Conservation (phyloP, 371 early-diverging fungal genomes). For the Agmasoma carcini region DNA sequence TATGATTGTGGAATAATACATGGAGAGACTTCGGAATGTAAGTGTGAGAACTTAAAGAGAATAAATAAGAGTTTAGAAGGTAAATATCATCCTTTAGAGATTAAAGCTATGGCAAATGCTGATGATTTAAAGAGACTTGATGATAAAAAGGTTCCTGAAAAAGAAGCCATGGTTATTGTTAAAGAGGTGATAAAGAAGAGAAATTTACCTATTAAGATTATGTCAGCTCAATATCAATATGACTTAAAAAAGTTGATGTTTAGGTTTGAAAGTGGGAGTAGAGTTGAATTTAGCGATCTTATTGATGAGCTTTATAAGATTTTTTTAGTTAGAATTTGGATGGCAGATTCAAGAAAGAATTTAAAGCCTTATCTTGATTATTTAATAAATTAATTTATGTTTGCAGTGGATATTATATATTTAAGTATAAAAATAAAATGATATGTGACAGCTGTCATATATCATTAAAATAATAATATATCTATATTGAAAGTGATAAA, state of each 20-base stretch:
- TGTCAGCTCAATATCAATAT: slow-evolving; percentile 54
- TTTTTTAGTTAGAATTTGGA: slow-evolving; percentile 96
- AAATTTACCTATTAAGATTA: slow-evolving; percentile 47
- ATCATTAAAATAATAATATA: not conserved
- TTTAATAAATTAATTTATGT: too few relatives aligned
- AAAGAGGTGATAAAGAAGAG: slow-evolving; percentile 26
- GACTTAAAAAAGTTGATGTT: slow-evolving; percentile 54
- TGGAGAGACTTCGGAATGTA: slow-evolving; percentile 18
- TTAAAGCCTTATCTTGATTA: too few relatives aligned
- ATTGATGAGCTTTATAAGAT: slow-evolving; percentile 89
- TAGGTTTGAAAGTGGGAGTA: slow-evolving; percentile 51
- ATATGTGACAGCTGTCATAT: not conserved
- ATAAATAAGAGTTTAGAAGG: slow-evolving; percentile 33
- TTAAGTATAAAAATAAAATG: slow-evolving; percentile 2
- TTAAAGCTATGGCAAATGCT: slow-evolving; percentile 45
- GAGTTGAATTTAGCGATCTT: slow-evolving; percentile 90
- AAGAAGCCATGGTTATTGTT: slow-evolving; percentile 39
- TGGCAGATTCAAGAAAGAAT: slow-evolving; percentile 56
- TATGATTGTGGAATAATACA: slow-evolving; percentile 52
- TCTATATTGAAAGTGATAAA: not conserved
- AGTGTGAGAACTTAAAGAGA: slow-evolving; percentile 32
- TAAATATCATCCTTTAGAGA: slow-evolving; percentile 44
- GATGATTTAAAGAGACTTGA: slow-evolving; percentile 44
- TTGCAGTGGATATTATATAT: too few relatives aligned
- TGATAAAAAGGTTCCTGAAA: slow-evolving; percentile 41